Percentiles rank a stretch among this genome's conserved stretches.
Conservation (phyloP, 495 filamentous ascomycete genomes). For the Hyaloscypha finlandica region DNA sequence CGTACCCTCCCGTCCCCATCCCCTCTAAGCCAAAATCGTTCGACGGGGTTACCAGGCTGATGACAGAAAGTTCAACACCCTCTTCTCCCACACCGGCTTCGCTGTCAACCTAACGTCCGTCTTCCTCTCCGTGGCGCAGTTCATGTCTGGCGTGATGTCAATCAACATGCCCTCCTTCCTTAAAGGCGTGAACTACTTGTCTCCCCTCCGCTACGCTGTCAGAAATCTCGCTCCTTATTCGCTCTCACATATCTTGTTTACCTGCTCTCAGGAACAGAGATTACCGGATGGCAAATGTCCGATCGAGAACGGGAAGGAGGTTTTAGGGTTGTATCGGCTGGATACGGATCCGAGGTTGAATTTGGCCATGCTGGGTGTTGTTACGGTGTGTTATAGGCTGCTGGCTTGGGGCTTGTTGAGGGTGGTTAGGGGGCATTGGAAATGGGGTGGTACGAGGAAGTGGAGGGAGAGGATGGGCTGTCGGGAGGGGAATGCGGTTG, state of each 20-base stretch:
- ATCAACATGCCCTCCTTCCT: slow-evolving; percentile 65
- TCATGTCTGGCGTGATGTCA: slow-evolving; percentile 70
- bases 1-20: too few species aligned
- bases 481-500: background rate
- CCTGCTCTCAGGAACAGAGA: slow-evolving; percentile 56
- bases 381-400: slow-evolving; percentile 62
- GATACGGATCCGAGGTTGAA: slow-evolving; percentile 56
- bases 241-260: slow-evolving; percentile 56
- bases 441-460: slow-evolving; percentile 12
- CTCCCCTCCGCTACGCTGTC: slow-evolving; percentile 66
- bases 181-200: slow-evolving; percentile 68
- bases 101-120: slow-evolving; percentile 68
- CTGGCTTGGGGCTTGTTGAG: slow-evolving; percentile 64
- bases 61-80: slow-evolving; percentile 59
- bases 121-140: slow-evolving; percentile 62
- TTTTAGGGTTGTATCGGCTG: slow-evolving; percentile 63
- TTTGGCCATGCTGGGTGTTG: slow-evolving; percentile 59
- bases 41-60: background rate
- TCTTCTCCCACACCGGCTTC: slow-evolving; percentile 74
- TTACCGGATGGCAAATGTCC: slow-evolving; percentile 60
- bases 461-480: background rate
- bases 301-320: slow-evolving; percentile 62
- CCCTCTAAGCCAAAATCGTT: background rate
- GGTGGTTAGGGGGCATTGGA: slow-evolving; percentile 42
- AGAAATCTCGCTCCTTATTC: slow-evolving; percentile 64